Percentiles rank a stretch among this genome's conserved stretches.
Conservation (phyloP, 129 eudicot species). For the Tagetes patula region DNA sequence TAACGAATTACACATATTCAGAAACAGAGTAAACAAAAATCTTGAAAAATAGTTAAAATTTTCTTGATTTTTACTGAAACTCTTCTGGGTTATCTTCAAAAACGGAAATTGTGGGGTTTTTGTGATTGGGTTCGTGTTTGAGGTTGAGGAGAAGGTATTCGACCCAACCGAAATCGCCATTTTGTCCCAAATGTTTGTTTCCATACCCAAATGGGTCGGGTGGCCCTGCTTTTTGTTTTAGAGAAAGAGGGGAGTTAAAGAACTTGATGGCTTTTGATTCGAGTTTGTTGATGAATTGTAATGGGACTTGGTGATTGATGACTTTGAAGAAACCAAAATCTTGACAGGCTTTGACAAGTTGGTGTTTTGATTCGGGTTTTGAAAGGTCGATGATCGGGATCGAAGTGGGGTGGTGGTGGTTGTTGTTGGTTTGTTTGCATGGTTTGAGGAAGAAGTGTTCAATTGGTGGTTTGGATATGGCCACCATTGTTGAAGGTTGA, state of each 20-base stretch:
- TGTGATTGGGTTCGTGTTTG: conserved; percentile 30
- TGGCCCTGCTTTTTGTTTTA: conserved; percentile 58
- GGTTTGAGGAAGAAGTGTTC: conserved; percentile 41
- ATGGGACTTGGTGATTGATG: conserved; percentile 66
- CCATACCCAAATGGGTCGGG: conserved; percentile 74
- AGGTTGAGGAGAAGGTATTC: conserved; percentile 68
- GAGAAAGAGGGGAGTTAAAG: conserved; percentile 55
- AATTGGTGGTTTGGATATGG: conserved; percentile 48
- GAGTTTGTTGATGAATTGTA: conserved; percentile 38
- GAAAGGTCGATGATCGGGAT: conserved; percentile 78
- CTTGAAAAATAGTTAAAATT: not conserved
- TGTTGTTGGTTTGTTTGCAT: conserved; percentile 26
- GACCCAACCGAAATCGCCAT: conserved; percentile 78
- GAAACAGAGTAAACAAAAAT: not conserved
- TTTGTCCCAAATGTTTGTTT: conserved; percentile 52
- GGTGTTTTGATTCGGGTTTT: conserved; percentile 50
- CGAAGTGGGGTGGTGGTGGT: conserved; percentile 27
- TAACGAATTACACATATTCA: not conserved
- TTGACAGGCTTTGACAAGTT: conserved; percentile 64
- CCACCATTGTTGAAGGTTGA: conserved; percentile 48
- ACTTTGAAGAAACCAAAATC: conserved; percentile 82
- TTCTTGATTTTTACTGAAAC: conserved; percentile 38
- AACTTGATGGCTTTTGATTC: conserved; percentile 65
- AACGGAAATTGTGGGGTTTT: conserved; percentile 33
- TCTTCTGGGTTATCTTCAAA: conserved; percentile 47